A percentile compares a stretch with the other conserved stretches of the same genome.
These are phyloP conservation scores for Canavalia ensiformis DNA, from an alignment of 306 rosid species.

Conservation along the genomic window DNA sequence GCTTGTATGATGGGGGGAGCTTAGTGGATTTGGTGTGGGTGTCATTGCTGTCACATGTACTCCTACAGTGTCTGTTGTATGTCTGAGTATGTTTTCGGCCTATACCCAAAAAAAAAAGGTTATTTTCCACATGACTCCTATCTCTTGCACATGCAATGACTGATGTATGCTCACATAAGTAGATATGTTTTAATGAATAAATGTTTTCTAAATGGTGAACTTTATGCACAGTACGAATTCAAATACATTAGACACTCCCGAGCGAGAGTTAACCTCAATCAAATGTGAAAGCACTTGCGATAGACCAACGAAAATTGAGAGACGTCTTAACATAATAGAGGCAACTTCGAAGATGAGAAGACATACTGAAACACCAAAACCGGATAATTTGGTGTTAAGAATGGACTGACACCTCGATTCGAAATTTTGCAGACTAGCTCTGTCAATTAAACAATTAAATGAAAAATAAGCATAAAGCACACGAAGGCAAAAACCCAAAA, in stretches of 20 bases:
- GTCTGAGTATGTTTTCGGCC: conserved; percentile 76
- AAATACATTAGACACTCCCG: no score
- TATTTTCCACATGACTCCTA: conserved; percentile 8
- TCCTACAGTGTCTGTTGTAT: conserved; percentile 65
- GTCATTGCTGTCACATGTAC: conserved; percentile 63
- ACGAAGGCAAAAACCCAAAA: neutral
- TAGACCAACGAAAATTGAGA: no score
- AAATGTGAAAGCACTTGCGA: no score
- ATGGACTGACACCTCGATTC: neutral
- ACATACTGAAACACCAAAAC: no score
- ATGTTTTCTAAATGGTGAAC: neutral
- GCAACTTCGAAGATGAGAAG: no score
- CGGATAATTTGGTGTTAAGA: no score
- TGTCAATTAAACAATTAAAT: neutral
- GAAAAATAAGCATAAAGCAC: neutral
- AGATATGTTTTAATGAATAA: neutral
- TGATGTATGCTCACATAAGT: neutral
- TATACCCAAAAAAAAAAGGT: conserved; percentile 55
- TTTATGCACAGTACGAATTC: no score
- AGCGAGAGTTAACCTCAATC: no score
- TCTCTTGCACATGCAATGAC: conserved; percentile 31
- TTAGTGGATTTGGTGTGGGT: conserved; percentile 75
- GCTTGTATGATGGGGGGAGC: conserved; percentile 56
- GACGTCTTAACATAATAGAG: no score
- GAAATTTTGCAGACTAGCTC: neutral